These are phyloP conservation scores for Tuber calosporum DNA, from an alignment of 495 filamentous ascomycete species.

Conservation along the genomic window DNA sequence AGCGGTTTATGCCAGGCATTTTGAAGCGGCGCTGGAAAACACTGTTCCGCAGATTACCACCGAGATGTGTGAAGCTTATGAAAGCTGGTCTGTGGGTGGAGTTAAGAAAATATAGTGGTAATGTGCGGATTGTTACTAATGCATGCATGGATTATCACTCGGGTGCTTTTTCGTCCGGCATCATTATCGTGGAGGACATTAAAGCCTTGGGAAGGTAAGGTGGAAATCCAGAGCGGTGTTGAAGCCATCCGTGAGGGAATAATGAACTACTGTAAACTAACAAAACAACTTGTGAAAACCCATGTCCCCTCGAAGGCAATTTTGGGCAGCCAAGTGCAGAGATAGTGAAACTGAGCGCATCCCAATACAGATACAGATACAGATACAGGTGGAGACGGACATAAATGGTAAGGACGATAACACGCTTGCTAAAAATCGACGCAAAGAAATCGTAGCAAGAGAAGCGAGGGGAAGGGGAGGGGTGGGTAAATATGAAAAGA, in stretches of 20 bases:
- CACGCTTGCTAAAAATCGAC: conserved; percentile 19
- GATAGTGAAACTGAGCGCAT: background rate
- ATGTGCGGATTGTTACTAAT: background rate
- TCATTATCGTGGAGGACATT: background rate
- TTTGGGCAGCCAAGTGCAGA: background rate
- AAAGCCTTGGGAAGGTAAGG: background rate
- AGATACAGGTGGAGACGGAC: too few species aligned
- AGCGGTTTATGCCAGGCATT: conserved; percentile 55
- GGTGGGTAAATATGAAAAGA: conserved; percentile 3
- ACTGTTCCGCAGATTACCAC: conserved; percentile 62
- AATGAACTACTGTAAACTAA: background rate
- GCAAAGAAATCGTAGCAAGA: conserved; percentile 8
- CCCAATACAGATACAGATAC: background rate
- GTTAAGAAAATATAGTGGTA: conserved; percentile 39
- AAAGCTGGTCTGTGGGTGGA: conserved; percentile 53
- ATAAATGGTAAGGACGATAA: background rate
- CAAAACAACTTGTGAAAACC: background rate
- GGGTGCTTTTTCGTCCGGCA: background rate
- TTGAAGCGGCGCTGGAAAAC: conserved; percentile 56
- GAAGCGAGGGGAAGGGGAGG: conserved; percentile 12
- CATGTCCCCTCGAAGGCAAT: background rate
- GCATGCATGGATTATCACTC: background rate
- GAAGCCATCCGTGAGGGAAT: background rate
- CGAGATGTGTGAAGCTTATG: conserved; percentile 59
- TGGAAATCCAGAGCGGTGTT: background rate